Evolutionary conservation across 805 yeast genomes (phyloP).

Genomic region (Yamadazyma olivae): DNA sequence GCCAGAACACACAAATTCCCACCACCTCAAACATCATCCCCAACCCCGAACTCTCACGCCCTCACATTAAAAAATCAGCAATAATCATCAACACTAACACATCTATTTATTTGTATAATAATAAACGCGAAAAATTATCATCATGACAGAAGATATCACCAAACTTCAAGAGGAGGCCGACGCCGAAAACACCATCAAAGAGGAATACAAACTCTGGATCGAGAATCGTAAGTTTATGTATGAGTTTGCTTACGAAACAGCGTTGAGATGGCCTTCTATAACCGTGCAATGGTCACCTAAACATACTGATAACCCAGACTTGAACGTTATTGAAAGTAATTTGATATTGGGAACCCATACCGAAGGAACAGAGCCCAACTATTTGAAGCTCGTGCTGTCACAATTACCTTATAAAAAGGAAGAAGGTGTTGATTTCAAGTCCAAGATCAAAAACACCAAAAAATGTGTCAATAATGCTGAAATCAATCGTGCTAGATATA

Average conservation of each 20-base stretch:
- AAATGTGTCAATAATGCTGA: conserved; percentile 63
- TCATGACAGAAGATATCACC: neutral
- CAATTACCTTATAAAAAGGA: conserved; percentile 42
- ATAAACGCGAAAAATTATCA: neutral
- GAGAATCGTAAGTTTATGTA: conserved; percentile 80
- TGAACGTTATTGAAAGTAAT: conserved; percentile 42
- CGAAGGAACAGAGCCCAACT: conserved; percentile 63
- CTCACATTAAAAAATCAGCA: no score
- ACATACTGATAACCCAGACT: conserved; percentile 14
- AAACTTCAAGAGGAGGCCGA: conserved; percentile 15
- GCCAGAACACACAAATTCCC: no score
- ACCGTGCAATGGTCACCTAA: conserved; percentile 76
- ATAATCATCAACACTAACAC: no score
- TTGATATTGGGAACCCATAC: conserved; percentile 72
- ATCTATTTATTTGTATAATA: no score
- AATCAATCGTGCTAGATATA: conserved; percentile 67
- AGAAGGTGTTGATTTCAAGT: conserved; percentile 35
- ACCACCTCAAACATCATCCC: no score
- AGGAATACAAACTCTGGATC: conserved; percentile 78
- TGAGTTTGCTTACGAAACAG: conserved; percentile 78
- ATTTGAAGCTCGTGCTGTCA: conserved; percentile 62
- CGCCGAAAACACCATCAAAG: conserved; percentile 46
- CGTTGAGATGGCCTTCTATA: conserved; percentile 77
- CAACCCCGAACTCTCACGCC: no score
- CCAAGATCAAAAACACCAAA: conserved; percentile 58